These are phyloP conservation scores for Karstenula rhodostoma DNA, from an alignment of 2,329 filamentous ascomycete species.

Conservation along the genomic window DNA sequence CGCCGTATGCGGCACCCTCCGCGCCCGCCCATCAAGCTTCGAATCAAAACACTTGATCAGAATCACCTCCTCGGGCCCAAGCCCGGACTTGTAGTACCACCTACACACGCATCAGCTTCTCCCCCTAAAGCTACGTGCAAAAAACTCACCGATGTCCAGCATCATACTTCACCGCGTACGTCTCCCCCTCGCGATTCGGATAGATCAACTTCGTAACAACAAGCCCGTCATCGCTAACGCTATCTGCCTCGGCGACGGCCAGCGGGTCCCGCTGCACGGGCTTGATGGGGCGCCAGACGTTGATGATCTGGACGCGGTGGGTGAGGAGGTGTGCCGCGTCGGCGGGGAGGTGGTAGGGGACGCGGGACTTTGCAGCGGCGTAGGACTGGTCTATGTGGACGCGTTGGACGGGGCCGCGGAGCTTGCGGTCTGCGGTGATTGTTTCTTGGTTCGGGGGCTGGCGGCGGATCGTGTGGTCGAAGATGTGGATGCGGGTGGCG, in stretches of 20 bases:
- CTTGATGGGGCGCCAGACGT: slow-evolving; percentile 48
- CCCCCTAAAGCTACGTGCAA: neutral
- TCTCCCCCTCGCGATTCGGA: slow-evolving; percentile 41
- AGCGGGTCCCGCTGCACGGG: slow-evolving; percentile 43
- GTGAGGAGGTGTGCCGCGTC: slow-evolving; percentile 40
- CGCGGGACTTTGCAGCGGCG: slow-evolving; percentile 33
- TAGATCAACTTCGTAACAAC: slow-evolving; percentile 41
- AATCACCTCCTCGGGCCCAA: slow-evolving; percentile 40
- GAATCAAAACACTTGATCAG: slow-evolving; percentile 49
- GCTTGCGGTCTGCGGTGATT: slow-evolving; percentile 29
- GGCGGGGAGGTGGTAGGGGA: slow-evolving; percentile 40
- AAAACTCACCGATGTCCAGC: slow-evolving; percentile 32
- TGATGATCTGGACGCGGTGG: slow-evolving; percentile 46
- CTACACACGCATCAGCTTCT: slow-evolving; percentile 17
- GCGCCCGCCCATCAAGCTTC: slow-evolving; percentile 44
- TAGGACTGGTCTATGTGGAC: slow-evolving; percentile 69
- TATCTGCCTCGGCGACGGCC: slow-evolving; percentile 40
- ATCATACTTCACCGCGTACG: slow-evolving; percentile 38
- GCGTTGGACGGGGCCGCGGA: slow-evolving; percentile 58
- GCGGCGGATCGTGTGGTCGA: slow-evolving; percentile 69
- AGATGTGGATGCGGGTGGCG: slow-evolving; percentile 65
- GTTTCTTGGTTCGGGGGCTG: slow-evolving; percentile 35
- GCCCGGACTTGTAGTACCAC: slow-evolving; percentile 45
- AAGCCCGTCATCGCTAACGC: slow-evolving; percentile 37
- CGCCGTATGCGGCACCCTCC: slow-evolving; percentile 45